phyloP scores from a whole-genome alignment of 1,284 basidiomycete species.

The Porphyrellus sp. region DNA sequence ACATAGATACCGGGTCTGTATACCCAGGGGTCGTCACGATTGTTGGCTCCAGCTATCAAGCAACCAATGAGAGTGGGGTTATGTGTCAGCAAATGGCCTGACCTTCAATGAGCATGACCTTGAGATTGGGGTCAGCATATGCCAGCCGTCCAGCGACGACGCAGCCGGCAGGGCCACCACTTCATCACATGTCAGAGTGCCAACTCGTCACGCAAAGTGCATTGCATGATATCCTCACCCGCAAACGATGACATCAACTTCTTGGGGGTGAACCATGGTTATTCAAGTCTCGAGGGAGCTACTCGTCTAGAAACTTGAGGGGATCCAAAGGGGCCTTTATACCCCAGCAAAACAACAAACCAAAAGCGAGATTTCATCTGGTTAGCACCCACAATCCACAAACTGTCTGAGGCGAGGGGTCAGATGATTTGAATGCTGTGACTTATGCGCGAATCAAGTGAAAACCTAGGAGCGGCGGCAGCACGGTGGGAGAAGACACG shows the following conservation, averaged over 20 bases:
- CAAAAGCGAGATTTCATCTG: conserved; percentile 6
- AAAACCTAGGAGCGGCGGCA: too few species aligned
- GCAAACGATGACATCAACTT: conserved; percentile 70
- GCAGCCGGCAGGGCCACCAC: conserved; percentile 68
- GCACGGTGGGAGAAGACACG: too few species aligned
- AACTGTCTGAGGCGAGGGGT: conserved; percentile 1
- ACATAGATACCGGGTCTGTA: conserved; percentile 68
- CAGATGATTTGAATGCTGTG: conserved; percentile 19
- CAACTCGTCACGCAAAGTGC: neutral
- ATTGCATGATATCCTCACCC: conserved; percentile 35
- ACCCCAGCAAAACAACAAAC: conserved; percentile 8
- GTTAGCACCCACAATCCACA: neutral
- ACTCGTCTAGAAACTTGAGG: conserved; percentile 3
- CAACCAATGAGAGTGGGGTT: neutral
- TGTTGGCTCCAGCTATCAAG: conserved; percentile 57
- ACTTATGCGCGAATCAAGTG: too few species aligned
- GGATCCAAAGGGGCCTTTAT: conserved; percentile 14
- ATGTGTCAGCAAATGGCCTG: neutral
- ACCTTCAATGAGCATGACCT: conserved; percentile 75
- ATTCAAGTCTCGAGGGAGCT: neutral
- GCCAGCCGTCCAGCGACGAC: conserved; percentile 68
- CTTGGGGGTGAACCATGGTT: conserved; percentile 55
- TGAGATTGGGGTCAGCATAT: conserved; percentile 66
- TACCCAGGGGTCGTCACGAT: conserved; percentile 73
- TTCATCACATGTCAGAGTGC: conserved; percentile 16